Percentiles rank a stretch among this genome's conserved stretches.
phyloP scores from a whole-genome alignment of 352 stramenopile genomes.

The Elongisporangium prolatum region DNA sequence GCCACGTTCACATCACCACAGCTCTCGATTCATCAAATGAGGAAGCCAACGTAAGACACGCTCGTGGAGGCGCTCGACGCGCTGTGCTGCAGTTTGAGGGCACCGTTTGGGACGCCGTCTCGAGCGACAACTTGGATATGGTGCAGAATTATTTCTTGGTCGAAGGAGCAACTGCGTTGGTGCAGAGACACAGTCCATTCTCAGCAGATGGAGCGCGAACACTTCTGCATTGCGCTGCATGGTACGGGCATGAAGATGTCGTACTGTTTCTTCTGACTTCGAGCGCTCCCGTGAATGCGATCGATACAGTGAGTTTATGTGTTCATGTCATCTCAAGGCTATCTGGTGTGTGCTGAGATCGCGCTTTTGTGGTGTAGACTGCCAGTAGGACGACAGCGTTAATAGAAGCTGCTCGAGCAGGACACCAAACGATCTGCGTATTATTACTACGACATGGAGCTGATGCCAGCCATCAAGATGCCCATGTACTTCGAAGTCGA shows the following conservation, averaged over 20 bases:
- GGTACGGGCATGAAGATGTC: constrained; percentile 20
- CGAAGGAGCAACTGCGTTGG: constrained; percentile 39
- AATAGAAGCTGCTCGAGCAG: constrained; percentile 53
- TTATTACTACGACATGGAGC: constrained; percentile 44
- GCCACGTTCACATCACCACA: constrained; percentile 1
- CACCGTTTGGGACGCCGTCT: constrained; percentile 51
- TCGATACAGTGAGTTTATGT: constrained; percentile 38
- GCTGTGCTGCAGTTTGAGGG: constrained; percentile 48
- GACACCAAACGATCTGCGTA: constrained; percentile 38
- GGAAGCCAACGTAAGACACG: constrained; percentile 26
- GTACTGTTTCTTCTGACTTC: constrained; percentile 36
- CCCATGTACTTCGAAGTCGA: constrained; percentile 35
- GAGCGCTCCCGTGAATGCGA: constrained; percentile 39
- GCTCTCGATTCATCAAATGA: constrained; percentile 6
- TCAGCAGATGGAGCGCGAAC: constrained; percentile 47
- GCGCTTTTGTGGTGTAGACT: constrained; percentile 15
- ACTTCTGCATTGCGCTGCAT: constrained; percentile 60
- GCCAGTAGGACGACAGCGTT: constrained; percentile 49
- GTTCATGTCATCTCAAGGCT: neutral
- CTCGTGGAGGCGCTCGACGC: constrained; percentile 51
- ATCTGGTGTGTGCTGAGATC: neutral
- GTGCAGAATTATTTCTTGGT: constrained; percentile 60
- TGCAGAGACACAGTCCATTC: constrained; percentile 35
- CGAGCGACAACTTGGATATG: constrained; percentile 36
- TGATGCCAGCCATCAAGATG: constrained; percentile 32